Base-by-base conservation (phyloP, 2,329 filamentous ascomycete species). In the Fusarium musae region DNA sequence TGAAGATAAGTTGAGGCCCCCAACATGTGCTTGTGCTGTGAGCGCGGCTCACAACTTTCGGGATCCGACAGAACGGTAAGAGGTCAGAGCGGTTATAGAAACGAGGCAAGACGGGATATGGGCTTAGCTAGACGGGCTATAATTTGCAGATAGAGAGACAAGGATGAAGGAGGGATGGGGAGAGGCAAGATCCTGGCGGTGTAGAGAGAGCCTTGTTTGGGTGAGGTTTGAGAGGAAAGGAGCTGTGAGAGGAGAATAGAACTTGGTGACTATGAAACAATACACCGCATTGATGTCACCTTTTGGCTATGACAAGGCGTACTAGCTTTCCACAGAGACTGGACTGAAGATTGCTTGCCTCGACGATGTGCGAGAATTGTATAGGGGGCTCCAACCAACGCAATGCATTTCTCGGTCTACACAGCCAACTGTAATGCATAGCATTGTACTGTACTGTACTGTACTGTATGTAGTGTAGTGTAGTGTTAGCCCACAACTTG, bases 41-140 rank as follows among this genome's bases (percentile, higher is more conserved):
- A 9, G 23, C 40, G 17, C 46, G 57, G 63, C 62, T 59, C 63
- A 49, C 52, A 42, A 28, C 58, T 37, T 56, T 63, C 65, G 61
- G 57, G 36, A 49, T 44, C 69, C 68, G 58, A 37, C 52, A 71
- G 52, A 36, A 59, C 44, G 53, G 69, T 57, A 68, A 23, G 44
- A 36, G 53, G 69, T 52, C 63, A 23, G 44, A 43, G 67, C n/a
- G 49, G 32, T 21, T 40, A 43, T 53, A 17, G 36, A 26, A 67
- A 67, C 28, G 44, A 72, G 47, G 64, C 50, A 49, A 72, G 59
- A 43, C 26, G 43, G 40, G 36, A 49, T 28, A n/a, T 13, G 42
- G 34, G 11, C 6, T 26, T 37, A 19, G 28, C 36, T 32, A 30
- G 28, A 28, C 34, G 49, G 36, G 26, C 9, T 42, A 36, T 30